These are phyloP conservation scores for Fusarium pininemorale DNA, from an alignment of 2,329 filamentous ascomycete genomes.

Conservation along the genomic window DNA sequence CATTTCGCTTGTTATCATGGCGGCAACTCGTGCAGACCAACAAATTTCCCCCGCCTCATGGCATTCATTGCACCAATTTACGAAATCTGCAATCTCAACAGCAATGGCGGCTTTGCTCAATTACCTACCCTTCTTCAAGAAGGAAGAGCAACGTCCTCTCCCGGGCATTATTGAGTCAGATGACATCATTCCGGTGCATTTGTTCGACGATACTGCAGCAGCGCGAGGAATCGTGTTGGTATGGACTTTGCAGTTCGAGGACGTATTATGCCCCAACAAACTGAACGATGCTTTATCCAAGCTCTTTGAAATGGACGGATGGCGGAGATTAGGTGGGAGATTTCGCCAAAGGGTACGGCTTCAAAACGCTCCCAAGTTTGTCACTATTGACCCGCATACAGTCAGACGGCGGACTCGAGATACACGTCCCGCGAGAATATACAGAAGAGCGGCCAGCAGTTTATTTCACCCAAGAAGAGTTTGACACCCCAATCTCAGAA, in stretches of 20 bases:
- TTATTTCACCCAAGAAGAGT: background rate
- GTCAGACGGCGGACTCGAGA: slow-evolving; percentile 4
- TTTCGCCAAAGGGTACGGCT: slow-evolving; percentile 5
- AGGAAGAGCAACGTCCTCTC: background rate
- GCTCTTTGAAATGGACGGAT: slow-evolving; percentile 3
- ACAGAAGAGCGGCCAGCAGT: background rate
- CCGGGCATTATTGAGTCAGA: background rate
- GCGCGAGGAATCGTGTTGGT: slow-evolving; percentile 12
- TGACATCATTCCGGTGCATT: slow-evolving; percentile 19
- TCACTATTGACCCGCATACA: background rate
- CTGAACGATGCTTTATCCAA: background rate
- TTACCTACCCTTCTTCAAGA: slow-evolving; percentile 6
- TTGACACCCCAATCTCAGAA: background rate
- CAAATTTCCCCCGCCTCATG: background rate
- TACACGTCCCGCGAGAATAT: slow-evolving; percentile 1
- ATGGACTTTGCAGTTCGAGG: slow-evolving; percentile 22
- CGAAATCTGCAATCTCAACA: background rate
- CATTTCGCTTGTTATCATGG: background rate
- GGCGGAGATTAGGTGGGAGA: slow-evolving; percentile 17
- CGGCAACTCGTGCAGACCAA: background rate
- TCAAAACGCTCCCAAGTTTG: rapidly evolving
- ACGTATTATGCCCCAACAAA: slow-evolving; percentile 4
- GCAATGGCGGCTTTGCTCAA: background rate
- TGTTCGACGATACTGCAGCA: slow-evolving; percentile 17
- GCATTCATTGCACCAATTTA: background rate